Evolutionary conservation across 345 rosid genomes (phyloP), one percentile per base, ranked within the genome.

Genomic region (Hypericum androsaemum): DNA sequence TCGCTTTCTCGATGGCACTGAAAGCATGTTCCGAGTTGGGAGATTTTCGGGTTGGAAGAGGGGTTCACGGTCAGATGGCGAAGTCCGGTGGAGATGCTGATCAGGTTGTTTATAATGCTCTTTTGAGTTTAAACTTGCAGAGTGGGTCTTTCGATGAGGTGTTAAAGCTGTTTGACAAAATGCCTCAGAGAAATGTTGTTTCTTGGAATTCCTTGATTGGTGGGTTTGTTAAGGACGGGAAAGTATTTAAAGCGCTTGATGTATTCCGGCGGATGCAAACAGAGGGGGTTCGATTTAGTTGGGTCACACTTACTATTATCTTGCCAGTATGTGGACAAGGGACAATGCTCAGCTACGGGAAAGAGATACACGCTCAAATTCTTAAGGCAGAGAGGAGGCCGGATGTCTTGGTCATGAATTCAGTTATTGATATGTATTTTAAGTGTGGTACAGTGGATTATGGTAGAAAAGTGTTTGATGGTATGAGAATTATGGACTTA

Each of bases 101-200:
- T 70, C 78, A 72, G 52, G 78, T 72, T 9, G 77, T 76, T 59
- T 52, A 72, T n/a, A 75, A 75, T 46, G 67, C 54, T 46, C 47
- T 71, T 1, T 28, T 71, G 50, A 59, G 35, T 37, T 49, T 71
- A 4, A 71, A 75, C 15, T 51, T 58, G 60, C 68, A 64, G 11
- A 46, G 57, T 3, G 71, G 69, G 13, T 62, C 41, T 13, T 67
- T 62, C 0, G 58, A 47, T n/a, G 74, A 71, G 16, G 69, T 71
- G 4, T 62, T 66, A 39, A 71, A 68, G 4, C 32, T 22, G 32
- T 60, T 60, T 37, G 57, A 43, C 52, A 8, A 42, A 60, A 50
- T 60, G 64, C 64, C 57, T 5, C 8, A 60, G 13, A 50, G 57
- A n/a, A 60, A 60, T 60, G 42, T 51, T 15, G 64, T 43, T 60